Evolutionary conservation across 2,329 filamentous ascomycete species (phyloP).

Genomic region (Ascochyta rabiei): DNA sequence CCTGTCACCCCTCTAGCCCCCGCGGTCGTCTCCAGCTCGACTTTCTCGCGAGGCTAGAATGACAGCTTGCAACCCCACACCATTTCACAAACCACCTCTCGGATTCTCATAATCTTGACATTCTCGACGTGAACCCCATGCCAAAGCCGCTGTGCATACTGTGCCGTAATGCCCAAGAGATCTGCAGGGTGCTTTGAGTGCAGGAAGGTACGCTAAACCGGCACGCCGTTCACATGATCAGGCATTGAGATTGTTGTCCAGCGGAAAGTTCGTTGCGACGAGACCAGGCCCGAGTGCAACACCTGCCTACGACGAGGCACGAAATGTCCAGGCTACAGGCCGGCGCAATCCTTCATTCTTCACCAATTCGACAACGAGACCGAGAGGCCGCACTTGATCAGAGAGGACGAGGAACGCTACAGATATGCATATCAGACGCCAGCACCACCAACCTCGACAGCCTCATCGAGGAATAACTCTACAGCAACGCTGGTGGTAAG

Average conservation of each 20-base stretch:
- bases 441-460: slow-evolving; percentile 6
- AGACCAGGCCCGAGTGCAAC: slow-evolving; percentile 44
- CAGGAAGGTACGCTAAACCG: slow-evolving; percentile 34
- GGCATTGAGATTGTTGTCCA: slow-evolving; percentile 12
- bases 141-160: slow-evolving; percentile 10
- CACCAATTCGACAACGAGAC: slow-evolving; percentile 41
- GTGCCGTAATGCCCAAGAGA: slow-evolving; percentile 43
- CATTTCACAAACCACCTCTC: neutral
- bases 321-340: slow-evolving; percentile 46
- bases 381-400: slow-evolving; percentile 40
- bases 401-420: slow-evolving; percentile 44
- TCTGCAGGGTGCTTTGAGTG: slow-evolving; percentile 47
- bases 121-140: neutral
- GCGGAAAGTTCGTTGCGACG: slow-evolving; percentile 47
- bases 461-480: slow-evolving; percentile 6
- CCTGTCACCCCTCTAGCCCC: slow-evolving; percentile 15
- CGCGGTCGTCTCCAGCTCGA: slow-evolving; percentile 3
- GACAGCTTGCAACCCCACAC: slow-evolving; percentile 10
- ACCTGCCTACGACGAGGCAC: slow-evolving; percentile 43
- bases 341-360: slow-evolving; percentile 43
- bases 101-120: neutral
- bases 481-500: slow-evolving; percentile 18
- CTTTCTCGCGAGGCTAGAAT: slow-evolving; percentile 1
- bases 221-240: slow-evolving; percentile 9
- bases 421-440: slow-evolving; percentile 35